Evolutionary conservation across 148 eudicot species (phyloP), one percentile per base, ranked within the genome.

Genomic region (Suaeda aralocaspica): DNA sequence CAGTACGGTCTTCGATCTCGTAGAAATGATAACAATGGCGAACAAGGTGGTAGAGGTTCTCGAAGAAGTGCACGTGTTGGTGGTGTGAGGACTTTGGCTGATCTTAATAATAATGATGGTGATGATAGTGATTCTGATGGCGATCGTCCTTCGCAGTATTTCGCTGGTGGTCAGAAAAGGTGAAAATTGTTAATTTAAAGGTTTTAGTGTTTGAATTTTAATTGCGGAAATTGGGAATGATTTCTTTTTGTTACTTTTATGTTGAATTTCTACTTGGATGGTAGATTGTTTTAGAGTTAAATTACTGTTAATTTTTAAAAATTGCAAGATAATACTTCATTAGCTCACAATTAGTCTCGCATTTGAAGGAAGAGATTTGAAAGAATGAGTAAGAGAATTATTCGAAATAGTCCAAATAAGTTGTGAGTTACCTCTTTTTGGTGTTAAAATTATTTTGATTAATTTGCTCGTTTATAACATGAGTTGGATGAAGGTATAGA

Each of bases 81-180:
- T 4, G 75, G 89, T 9, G 75, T 89, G 29, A 82, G 81, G 50
- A 86, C 87, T 39, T 66, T 89, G 9, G 74, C 89, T 19, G 91
- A 89, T 84, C 79, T 89, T 68, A 83, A 78, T 74, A 75, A 72
- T 55, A 60, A 53, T 9, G 83, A 68, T 52, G 88, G 68, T 4
- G 81, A 85, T 18, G 89, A 77, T n/a, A 30, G 30, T 5, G 74
- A 62, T n/a, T 68, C 69, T 22, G 91, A 86, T 65, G 63, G 84
- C 33, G 89, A 84, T 80, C 81, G 64, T 46, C 83, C 86, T 21
- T 76, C 79, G 72, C 85, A 87, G 78, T 83, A 84, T 70, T 81
- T 80, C 68, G 83, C 89, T 62, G 95, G 91, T 76, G 91, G 91
- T 19, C 77, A 85, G 72, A 89, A 84, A 78, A 89, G 95, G 95